phyloP scores from a whole-genome alignment of 1,139 yeast genomes.

The Kazachstania sp. region DNA sequence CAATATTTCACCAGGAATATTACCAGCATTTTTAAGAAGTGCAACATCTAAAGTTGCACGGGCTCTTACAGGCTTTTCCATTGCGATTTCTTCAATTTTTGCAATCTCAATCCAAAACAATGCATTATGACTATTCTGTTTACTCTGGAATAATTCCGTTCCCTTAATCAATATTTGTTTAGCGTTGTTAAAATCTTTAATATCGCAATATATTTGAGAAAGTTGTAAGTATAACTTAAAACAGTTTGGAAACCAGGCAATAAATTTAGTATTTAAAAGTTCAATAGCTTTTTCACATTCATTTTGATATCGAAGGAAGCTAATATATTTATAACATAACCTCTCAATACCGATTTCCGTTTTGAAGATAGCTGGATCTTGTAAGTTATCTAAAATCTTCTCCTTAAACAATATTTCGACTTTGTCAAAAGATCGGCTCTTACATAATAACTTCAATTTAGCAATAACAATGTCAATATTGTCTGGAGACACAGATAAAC shows the following conservation, averaged over 20 bases:
- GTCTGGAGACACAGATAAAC: slow-evolving; percentile 37
- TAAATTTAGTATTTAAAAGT: slow-evolving; percentile 38
- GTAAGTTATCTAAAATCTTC: slow-evolving; percentile 23
- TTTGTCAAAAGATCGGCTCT: slow-evolving; percentile 32
- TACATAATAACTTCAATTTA: slow-evolving; percentile 52
- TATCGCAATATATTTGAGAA: slow-evolving; percentile 18
- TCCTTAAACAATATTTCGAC: slow-evolving; percentile 40
- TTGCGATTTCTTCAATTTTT: slow-evolving; percentile 37
- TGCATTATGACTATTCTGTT: slow-evolving; percentile 19
- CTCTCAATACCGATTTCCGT: slow-evolving; percentile 34
- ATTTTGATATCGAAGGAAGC: slow-evolving; percentile 41
- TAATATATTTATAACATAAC: slow-evolving; percentile 58
- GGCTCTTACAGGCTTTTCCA: slow-evolving; percentile 46
- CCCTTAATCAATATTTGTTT: slow-evolving; percentile 44
- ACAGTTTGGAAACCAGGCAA: slow-evolving; percentile 13
- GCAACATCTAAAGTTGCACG: slow-evolving; percentile 70
- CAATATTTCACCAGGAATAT: slow-evolving; percentile 28
- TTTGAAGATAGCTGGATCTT: slow-evolving; percentile 29
- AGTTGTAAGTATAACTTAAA: slow-evolving; percentile 21
- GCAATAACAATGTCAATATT: slow-evolving; percentile 64
- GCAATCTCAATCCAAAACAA: slow-evolving; percentile 54
- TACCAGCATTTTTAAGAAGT: slow-evolving; percentile 42
- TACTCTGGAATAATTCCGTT: slow-evolving; percentile 39
- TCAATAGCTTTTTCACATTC: slow-evolving; percentile 34
- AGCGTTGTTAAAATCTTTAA: slow-evolving; percentile 35